Conservation (phyloP, 2,329 filamentous ascomycete species). For the Clarireedia paspali region DNA sequence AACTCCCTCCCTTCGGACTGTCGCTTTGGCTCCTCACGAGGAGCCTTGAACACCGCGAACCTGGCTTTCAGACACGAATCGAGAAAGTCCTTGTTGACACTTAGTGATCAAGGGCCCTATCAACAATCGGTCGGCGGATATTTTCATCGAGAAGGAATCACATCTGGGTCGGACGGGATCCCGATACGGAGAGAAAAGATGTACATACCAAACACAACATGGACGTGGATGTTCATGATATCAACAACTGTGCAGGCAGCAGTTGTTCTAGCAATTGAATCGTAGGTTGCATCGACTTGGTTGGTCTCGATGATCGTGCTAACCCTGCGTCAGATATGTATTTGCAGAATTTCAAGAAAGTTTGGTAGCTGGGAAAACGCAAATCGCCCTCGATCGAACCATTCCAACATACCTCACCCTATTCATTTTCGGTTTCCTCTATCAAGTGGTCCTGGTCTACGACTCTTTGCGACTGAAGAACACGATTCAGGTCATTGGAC, state of each 20-base stretch:
- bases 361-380: conserved; percentile 42
- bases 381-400: conserved; percentile 51
- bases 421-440: conserved; percentile 95
- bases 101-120: conserved; percentile 30
- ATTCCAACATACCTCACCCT: conserved; percentile 94
- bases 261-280: conserved; percentile 76
- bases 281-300: conserved; percentile 47
- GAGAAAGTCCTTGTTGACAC: conserved; percentile 37
- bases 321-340: conserved; percentile 53
- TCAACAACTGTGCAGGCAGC: conserved; percentile 69
- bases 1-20: background rate
- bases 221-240: conserved; percentile 81
- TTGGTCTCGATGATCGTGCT: background rate
- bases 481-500: conserved; percentile 94
- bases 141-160: conserved; percentile 26
- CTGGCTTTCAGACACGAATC: conserved; percentile 40
- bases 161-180: conserved; percentile 12
- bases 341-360: conserved; percentile 78
- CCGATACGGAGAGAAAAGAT: conserved; percentile 38
- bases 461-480: conserved; percentile 93
- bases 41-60: conserved; percentile 32
- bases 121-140: conserved; percentile 29
- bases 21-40: conserved; percentile 17
- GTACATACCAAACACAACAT: conserved; percentile 69
- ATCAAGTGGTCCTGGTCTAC: conserved; percentile 83